Conservation (phyloP, 2,329 filamentous ascomycete species). For the Lachnellula cervina region DNA sequence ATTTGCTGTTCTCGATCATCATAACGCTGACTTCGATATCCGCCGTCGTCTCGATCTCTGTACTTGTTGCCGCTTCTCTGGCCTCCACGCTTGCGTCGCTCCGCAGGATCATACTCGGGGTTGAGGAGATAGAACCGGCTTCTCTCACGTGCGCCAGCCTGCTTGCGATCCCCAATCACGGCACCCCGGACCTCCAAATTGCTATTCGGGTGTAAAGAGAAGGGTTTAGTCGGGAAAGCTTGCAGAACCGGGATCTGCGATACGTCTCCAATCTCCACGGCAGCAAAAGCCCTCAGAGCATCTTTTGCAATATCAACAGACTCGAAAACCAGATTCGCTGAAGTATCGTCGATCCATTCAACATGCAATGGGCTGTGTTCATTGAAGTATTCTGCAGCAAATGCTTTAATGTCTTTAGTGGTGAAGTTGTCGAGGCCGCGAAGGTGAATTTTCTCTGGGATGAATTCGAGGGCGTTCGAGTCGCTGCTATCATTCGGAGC, state of each 20-base stretch:
- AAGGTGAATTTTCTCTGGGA: conserved; percentile 51
- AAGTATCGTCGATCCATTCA: conserved; percentile 94
- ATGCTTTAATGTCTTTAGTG: conserved; percentile 73
- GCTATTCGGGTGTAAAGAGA: conserved; percentile 63
- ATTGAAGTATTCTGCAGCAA: conserved; percentile 63
- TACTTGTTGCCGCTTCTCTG: conserved; percentile 48
- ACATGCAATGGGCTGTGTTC: conserved; percentile 53
- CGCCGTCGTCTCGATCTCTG: conserved; percentile 50
- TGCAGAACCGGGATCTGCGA: conserved; percentile 57
- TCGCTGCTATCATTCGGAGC: conserved; percentile 24
- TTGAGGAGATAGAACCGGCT: conserved; percentile 92
- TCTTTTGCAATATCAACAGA: conserved; percentile 48
- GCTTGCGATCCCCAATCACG: conserved; percentile 72
- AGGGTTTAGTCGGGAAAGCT: conserved; percentile 62
- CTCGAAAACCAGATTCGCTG: conserved; percentile 78
- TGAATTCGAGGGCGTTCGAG: conserved; percentile 20
- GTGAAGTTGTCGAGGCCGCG: conserved; percentile 77
- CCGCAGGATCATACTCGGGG: conserved; percentile 80
- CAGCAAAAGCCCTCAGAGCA: conserved; percentile 50
- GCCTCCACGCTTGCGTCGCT: conserved; percentile 56
- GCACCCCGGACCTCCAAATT: conserved; percentile 70
- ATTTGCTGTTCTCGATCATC: conserved; percentile 39
- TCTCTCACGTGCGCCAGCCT: conserved; percentile 67
- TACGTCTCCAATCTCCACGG: conserved; percentile 44
- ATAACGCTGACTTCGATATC: conserved; percentile 40